These are phyloP conservation scores for Linum usitatissimum DNA, from an alignment of 345 rosid genomes.

Conservation along the genomic window DNA sequence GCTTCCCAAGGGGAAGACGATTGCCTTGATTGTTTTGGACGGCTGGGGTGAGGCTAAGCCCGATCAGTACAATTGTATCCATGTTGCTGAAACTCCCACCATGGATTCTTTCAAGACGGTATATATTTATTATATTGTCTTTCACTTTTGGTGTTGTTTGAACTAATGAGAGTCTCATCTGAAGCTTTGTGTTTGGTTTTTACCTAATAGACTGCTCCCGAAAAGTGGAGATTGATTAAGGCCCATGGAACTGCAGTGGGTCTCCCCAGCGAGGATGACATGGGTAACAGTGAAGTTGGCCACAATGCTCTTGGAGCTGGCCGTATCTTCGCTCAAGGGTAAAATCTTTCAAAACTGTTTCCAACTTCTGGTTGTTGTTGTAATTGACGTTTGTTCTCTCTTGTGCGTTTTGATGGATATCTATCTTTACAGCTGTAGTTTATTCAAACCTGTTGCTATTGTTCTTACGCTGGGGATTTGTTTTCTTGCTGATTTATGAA, in stretches of 20 bases:
- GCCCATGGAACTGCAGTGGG: constrained; percentile 95
- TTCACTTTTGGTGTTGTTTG: not conserved
- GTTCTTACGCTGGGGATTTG: not conserved
- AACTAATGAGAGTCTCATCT: not conserved
- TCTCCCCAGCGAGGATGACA: constrained; percentile 94
- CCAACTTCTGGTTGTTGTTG: not conserved
- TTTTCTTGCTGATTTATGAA: constrained; percentile 8
- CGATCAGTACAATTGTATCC: constrained; percentile 80
- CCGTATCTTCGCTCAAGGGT: constrained; percentile 91
- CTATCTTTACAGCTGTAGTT: no score
- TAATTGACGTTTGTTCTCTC: not conserved
- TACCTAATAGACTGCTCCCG: constrained; percentile 32
- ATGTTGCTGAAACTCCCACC: constrained; percentile 75
- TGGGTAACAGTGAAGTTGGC: constrained; percentile 99
- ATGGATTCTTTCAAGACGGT: constrained; percentile 89
- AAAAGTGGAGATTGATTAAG: constrained; percentile 72
- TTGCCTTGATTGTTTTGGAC: constrained; percentile 79
- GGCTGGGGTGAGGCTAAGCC: constrained; percentile 95
- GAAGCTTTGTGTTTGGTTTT: not conserved
- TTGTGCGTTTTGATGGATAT: no score
- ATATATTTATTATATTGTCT: not conserved
- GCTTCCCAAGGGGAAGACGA: constrained; percentile 63
- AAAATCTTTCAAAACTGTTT: constrained; percentile 1
- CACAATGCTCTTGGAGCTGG: constrained; percentile 99
- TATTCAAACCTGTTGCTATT: not conserved